Evolutionary conservation across 1,284 basidiomycete genomes (phyloP), one percentile per base, ranked within the genome.

Genomic region (Pyrrhoderma noxium): DNA sequence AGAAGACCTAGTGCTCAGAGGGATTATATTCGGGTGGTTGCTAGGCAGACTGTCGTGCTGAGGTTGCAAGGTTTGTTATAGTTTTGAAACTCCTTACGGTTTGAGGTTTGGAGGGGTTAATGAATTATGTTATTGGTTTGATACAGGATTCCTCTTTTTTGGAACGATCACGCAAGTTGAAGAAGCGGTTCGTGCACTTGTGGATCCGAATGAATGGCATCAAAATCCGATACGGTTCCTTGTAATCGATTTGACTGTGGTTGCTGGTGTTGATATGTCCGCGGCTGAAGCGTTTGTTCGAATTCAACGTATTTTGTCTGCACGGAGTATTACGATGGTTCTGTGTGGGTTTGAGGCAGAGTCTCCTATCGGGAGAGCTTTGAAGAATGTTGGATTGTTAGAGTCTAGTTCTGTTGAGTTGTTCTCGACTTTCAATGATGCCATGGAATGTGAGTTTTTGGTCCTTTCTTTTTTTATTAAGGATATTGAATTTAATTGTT

Each of bases 211-310:
- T 0, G 72, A 77, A 11, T 96, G 93, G 85, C 72, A 81, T 41
- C 72, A 75, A 27, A 83, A 83, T 49, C 93, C 93, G 0, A 84
- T 98, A 37, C 84, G 91, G 1, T 99, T 97, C 73, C 77, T 96
- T 38, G 74, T 94, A 9, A 74, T 95, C 49, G 93, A 97, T 62
- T 79, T 97, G 36, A 73, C 85, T 14, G 77, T 93, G 34, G 93
- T 95, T 0, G 82, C 79, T 18, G 93, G 93, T 0, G 83, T 98
- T 23, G 95, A 99, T 67, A 89, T 98, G 75, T 94, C 90, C 0
- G 83, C 93, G 0, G 92, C 94, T 1, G 95, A 99, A 63, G 93
- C 94, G 0, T 93, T 98, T 60, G 87, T 97, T 45, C 80, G 95
- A 19, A 79, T 98, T 21, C 93, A 96, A 61, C 76, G 94, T 9